Base-by-base conservation (phyloP, 163 green algal genomes). In the Chloroidium sp. region DNA sequence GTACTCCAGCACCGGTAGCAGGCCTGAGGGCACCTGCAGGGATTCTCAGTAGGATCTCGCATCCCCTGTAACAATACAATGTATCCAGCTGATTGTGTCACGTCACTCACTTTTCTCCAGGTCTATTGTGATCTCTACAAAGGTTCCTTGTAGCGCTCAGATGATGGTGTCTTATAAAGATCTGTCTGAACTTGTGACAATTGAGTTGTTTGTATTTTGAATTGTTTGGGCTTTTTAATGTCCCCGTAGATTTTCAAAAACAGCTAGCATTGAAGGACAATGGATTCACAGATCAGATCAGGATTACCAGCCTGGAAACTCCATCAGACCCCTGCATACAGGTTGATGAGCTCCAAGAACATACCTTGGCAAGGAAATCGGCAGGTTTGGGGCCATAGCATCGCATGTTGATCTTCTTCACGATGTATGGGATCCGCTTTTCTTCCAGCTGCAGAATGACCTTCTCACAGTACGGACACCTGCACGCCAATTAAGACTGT, bases 351-450 rank as follows among this genome's bases (percentile, higher is more conserved):
- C 13, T 36, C 36, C 36, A 36, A 36, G 36, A 36, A 36, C 36
- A 36, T 36, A 36, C 87, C 81, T 90, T 93, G 61, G 72, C 69
- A 76, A 89, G 82, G 83, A 89, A 93, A 12, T 84, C 85, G 1
- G 75, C 60, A 0, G 88, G 87, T 86, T 98, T 98, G 83, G 94
- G 88, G 2, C 95, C 95, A 81, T 98, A 98, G 89, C 93, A 96
- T 3, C 93, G 85, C 94, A 99, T 98, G 88, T 97, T 97, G 91
- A 98, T 96, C 81, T 97, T 96, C 76, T 95, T 90, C 2, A 96
- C 84, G 8, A 78, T 85, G 79, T 95, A 97, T 0, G 94, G 93
- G 61, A 95, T 92, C 8, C 86, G 85, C 84, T 95, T 96, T 74
- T 94, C 90, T 82, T 95, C 91, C 60, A 96, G 82, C 82, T 93